Evolutionary conservation across 192 early-diverging fungal genomes (phyloP), one percentile per base, ranked within the genome.

Genomic region (Obelidium mucronatum): DNA sequence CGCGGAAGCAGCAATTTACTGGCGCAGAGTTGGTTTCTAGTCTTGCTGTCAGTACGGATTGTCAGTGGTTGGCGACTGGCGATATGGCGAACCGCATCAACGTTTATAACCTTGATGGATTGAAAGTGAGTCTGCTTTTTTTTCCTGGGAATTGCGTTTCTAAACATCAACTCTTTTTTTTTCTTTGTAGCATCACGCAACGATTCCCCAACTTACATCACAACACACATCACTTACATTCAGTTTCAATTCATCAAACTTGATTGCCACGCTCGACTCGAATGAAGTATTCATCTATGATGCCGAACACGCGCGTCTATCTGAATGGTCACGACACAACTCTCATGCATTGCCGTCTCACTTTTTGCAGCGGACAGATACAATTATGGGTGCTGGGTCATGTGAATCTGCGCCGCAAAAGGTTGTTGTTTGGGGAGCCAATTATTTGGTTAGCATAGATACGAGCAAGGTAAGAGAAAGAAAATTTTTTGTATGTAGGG

Each of bases 271-370:
- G 5, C 84, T 83, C 17, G 79, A 81, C 19, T 89, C 85, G 22
- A 94, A 93, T 76, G 88, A 90, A 69, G 92, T 96, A 81, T 94
- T 89, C 78, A 67, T 96, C 36, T 94, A 88, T 75, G 92, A 98
- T 68, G 87, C 91, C 22, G 82, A 90, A n/a, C 79, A 70, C 3
- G 68, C 51, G 8, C 83, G 82, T 26, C 82, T 94, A 53, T 92
- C 92, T 2, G 87, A 92, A 61, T 98, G 97, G 97, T 95, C 94
- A 19, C 80, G 86, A 55, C 81, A 87, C 69, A 85, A 93, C 75
- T 89, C 91, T 35, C 75, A 91, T 39, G 69, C 78, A 2, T 85
- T 96, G 33, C 94, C 95, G n/a, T 71, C 61, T 31, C 81, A 88
- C 51, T 91, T 94, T 74, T 61, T 88, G 44, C 62, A 79, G 26